Evolutionary conservation across 345 rosid genomes (phyloP), one percentile per base, ranked within the genome.

Genomic region (Durio zibethinus): DNA sequence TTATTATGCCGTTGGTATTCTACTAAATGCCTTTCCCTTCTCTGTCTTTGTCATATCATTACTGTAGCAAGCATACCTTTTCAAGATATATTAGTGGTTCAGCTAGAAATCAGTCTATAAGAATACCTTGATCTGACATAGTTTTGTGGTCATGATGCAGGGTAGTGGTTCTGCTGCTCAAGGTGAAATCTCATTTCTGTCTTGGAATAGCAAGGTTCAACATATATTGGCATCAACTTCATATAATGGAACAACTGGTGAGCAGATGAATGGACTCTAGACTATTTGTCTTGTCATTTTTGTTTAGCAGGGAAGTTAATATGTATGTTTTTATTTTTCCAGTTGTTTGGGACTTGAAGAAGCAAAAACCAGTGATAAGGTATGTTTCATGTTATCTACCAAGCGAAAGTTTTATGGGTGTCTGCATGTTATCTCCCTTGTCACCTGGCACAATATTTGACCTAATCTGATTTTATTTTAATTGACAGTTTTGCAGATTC

Each of bases 261-360:
- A 94, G 97, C 56, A 72, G 66, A 47, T 60, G 50, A 53, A 50
- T 23, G 52, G 40, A 7, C 43, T 8, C 29, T 23, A 33, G 12
- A 15, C 47, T 76, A 38, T 45, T 75, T 76, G 18, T 16, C 29
- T 78, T 61, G 23, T 18, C 52, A 14, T 42, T 2, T 23, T 53
- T n/a, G 7, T 62, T 21, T 61, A 23, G 4, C 3, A 0, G 33
- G 33, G 65, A 36, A 76, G 15, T 23, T 52, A 53, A 31, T 77
- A 60, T 31, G 16, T 33, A 35, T 80, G 7, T 18, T 78, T 68
- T 23, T 77, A 27, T 73, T 67, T 74, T 76, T 79, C 68, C 91
- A 97, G 99, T 91, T 73, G 92, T 97, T 71, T 97, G 98, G 99
- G 98, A 94, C 90, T 81, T 94, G 82, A 94, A 90, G 90, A 97